Percentiles rank a stretch among this genome's conserved stretches.
These are phyloP conservation scores for Pulveroboletus sp. DNA, from an alignment of 768 basidiomycete genomes.

Conservation along the genomic window DNA sequence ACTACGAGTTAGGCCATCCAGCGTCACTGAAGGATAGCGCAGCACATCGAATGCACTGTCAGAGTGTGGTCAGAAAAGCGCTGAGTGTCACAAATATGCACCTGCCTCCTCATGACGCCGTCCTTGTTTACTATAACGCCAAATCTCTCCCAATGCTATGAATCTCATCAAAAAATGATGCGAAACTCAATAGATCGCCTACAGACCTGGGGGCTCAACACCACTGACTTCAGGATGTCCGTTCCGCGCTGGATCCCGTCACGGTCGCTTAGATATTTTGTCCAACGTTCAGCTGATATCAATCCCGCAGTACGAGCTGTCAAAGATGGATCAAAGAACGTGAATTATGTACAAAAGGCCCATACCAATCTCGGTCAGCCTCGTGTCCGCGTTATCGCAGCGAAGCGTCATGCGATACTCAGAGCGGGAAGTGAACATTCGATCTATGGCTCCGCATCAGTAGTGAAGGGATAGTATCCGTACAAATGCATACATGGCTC, in stretches of 20 bases:
- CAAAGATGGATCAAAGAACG: background rate
- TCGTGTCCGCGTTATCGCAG: conserved; percentile 83
- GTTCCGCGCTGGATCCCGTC: conserved; percentile 34
- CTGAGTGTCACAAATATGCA: background rate
- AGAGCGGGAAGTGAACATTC: conserved; percentile 90
- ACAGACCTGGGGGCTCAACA: conserved; percentile 42
- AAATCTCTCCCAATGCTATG: conserved; percentile 39
- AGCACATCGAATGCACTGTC: conserved; percentile 77
- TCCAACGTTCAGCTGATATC: conserved; percentile 44
- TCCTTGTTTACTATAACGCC: conserved; percentile 42
- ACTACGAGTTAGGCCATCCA: conserved; percentile 45
- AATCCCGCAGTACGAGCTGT: conserved; percentile 41
- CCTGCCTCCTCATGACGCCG: conserved; percentile 43
- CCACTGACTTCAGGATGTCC: conserved; percentile 31
- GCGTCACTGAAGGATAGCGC: conserved; percentile 50
- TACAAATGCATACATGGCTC: conserved; percentile 65
- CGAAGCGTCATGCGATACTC: conserved; percentile 88
- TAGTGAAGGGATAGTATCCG: background rate
- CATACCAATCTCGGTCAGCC: conserved; percentile 73
- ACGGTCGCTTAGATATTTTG: conserved; percentile 31
- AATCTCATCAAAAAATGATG: background rate
- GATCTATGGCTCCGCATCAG: conserved; percentile 46
- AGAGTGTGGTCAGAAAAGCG: background rate
- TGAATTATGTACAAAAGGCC: background rate
- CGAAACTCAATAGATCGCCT: too few species aligned